A percentile compares a stretch with the other conserved stretches of the same genome.
phyloP scores from a whole-genome alignment of 2,329 filamentous ascomycete genomes.

The Sclerotiophoma versabilis region DNA sequence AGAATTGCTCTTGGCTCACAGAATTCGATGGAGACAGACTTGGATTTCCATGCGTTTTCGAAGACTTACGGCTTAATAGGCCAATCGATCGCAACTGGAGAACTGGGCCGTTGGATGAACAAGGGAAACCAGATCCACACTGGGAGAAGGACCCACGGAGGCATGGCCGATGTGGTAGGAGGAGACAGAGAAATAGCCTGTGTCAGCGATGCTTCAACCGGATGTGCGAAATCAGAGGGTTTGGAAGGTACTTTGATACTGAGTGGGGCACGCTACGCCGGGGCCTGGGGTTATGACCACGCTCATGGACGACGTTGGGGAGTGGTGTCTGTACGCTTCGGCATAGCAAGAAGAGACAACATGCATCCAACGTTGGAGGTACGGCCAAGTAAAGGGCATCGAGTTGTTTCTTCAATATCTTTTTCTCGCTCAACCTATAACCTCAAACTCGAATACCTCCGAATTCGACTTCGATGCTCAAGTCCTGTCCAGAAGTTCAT shows the following conservation, averaged over 20 bases:
- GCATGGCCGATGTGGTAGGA: slow-evolving; percentile 30
- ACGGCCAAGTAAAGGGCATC: too few species aligned
- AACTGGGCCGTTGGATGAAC: slow-evolving; percentile 26
- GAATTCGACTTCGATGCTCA: background rate
- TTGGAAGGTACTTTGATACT: slow-evolving; percentile 31
- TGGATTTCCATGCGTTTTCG: slow-evolving; percentile 34
- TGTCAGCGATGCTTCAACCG: slow-evolving; percentile 34
- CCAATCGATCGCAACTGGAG: slow-evolving; percentile 29
- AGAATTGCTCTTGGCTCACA: slow-evolving; percentile 27
- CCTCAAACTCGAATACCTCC: background rate
- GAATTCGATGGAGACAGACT: slow-evolving; percentile 32
- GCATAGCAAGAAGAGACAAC: background rate
- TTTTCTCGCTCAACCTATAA: background rate
- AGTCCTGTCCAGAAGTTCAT: background rate
- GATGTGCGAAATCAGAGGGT: slow-evolving; percentile 34
- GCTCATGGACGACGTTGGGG: background rate
- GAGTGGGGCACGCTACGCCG: slow-evolving; percentile 29
- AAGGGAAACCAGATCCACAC: slow-evolving; percentile 24
- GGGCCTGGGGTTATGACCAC: slow-evolving; percentile 12
- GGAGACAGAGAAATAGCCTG: slow-evolving; percentile 25
- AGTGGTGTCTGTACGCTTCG: background rate
- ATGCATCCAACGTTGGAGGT: background rate
- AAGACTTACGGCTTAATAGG: slow-evolving; percentile 23
- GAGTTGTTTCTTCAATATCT: background rate
- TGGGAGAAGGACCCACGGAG: slow-evolving; percentile 34